phyloP scores from a whole-genome alignment of 2,329 filamentous ascomycete species.

The Raffaelea arxii region DNA sequence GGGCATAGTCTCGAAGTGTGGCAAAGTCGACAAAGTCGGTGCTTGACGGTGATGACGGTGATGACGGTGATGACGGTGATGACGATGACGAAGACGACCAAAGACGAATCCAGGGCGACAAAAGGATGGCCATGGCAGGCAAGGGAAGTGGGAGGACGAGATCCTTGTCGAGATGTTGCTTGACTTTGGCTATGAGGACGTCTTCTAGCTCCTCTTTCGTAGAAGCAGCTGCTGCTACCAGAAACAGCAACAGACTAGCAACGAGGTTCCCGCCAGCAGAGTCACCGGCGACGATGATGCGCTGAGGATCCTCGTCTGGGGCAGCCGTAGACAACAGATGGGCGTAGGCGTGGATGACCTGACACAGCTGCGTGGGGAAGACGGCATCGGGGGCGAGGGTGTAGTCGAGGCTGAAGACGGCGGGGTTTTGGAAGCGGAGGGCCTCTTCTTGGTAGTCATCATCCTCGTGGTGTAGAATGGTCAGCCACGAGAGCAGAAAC shows the following conservation, averaged over 20 bases:
- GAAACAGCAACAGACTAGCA: conserved; percentile 60
- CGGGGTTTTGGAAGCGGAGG: conserved; percentile 63
- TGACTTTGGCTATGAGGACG: not conserved
- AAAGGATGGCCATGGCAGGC: conserved; percentile 57
- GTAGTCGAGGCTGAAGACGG: conserved; percentile 72
- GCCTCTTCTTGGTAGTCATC: too few species aligned
- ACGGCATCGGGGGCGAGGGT: conserved; percentile 65
- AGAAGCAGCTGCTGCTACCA: conserved; percentile 46
- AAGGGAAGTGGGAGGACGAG: conserved; percentile 12
- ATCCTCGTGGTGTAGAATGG: conserved; percentile 39
- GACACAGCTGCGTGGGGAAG: conserved; percentile 64
- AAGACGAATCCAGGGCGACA: conserved; percentile 74
- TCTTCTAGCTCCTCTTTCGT: not conserved
- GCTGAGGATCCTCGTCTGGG: conserved; percentile 41
- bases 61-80: not conserved
- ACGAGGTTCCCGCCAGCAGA: conserved; percentile 69
- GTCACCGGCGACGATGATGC: conserved; percentile 65
- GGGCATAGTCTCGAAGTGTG: too few species aligned
- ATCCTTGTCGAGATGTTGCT: conserved; percentile 14
- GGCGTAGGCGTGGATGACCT: conserved; percentile 61
- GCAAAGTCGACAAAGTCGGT: too few species aligned
- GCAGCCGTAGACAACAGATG: conserved; percentile 51
- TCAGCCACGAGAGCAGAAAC: conserved; percentile 65
- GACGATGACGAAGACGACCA: conserved; percentile 34
- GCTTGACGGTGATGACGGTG: not conserved